phyloP scores from a whole-genome alignment of 225 moss, liverwort and hornwort genomes.

The Marchantia polymorpha region DNA sequence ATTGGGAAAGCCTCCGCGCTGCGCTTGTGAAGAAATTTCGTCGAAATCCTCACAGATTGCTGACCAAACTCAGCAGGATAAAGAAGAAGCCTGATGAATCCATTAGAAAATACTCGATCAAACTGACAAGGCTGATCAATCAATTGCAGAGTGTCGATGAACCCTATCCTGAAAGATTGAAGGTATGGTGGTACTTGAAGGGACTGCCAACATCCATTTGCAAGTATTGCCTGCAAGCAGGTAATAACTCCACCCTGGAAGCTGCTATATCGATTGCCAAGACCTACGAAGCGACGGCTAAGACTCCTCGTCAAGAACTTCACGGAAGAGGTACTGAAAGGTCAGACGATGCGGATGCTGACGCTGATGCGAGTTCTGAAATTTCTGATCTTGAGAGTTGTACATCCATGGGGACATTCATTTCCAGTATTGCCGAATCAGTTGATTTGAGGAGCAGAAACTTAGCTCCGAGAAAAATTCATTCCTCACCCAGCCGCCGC shows the following conservation, averaged over 20 bases:
- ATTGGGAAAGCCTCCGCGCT: too few relatives aligned
- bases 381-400: conserved; percentile 6
- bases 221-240: conserved; percentile 10
- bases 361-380: not conserved
- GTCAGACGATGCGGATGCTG: not conserved
- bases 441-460: not conserved
- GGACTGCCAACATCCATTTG: conserved; percentile 9
- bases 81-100: too few relatives aligned
- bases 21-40: too few relatives aligned
- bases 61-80: too few relatives aligned
- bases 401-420: conserved; percentile 10
- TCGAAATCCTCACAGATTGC: too few relatives aligned
- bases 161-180: conserved; percentile 16
- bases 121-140: too few relatives aligned
- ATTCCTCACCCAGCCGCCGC: not conserved
- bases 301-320: not conserved
- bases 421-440: conserved; percentile 4
- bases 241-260: not conserved
- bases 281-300: not conserved
- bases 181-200: conserved; percentile 19
- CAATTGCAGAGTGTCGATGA: too few relatives aligned
- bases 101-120: too few relatives aligned
- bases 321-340: not conserved
- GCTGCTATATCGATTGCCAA: conserved; percentile 1
- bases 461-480: not conserved